A percentile compares a stretch with the other conserved stretches of the same genome.
Evolutionary conservation across 257 asterid genomes (phyloP).

Genomic region (Penstemon barbatus): DNA sequence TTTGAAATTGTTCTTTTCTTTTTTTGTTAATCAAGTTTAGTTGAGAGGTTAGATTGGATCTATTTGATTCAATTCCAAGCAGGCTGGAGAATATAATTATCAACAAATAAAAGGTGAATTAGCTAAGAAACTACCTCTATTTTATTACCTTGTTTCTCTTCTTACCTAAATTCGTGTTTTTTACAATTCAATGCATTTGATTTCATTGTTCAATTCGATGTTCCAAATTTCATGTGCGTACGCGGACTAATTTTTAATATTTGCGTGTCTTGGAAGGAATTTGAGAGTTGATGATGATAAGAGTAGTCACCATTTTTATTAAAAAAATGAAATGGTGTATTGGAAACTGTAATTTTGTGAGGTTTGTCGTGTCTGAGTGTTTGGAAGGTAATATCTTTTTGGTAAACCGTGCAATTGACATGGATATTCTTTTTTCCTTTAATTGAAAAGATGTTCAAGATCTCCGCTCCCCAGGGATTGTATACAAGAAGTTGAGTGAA

Average conservation of each 20-base stretch:
- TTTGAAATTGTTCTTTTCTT: background rate
- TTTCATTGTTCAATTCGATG: slow-evolving; percentile 7
- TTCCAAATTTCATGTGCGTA: slow-evolving; percentile 7
- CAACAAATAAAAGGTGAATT: slow-evolving; percentile 35
- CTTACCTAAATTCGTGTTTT: slow-evolving; percentile 21
- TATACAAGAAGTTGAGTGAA: slow-evolving; percentile 18
- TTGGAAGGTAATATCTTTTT: slow-evolving; percentile 24
- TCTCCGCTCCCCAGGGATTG: slow-evolving; percentile 16
- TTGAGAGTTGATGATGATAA: slow-evolving; percentile 29
- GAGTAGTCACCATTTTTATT: slow-evolving; percentile 15
- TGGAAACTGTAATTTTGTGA: slow-evolving; percentile 10
- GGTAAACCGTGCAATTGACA: slow-evolving; percentile 25
- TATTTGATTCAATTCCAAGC: slow-evolving; percentile 25
- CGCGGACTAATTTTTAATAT: background rate
- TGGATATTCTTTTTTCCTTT: slow-evolving; percentile 12
- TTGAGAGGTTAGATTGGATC: slow-evolving; percentile 38
- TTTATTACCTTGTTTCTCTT: slow-evolving; percentile 4
- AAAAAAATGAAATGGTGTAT: slow-evolving; percentile 20
- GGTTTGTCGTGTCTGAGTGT: slow-evolving; percentile 20
- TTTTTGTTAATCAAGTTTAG: slow-evolving; percentile 20
- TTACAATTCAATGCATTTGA: background rate
- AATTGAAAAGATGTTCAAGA: slow-evolving; percentile 24
- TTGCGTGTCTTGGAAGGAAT: slow-evolving; percentile 12
- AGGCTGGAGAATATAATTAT: slow-evolving; percentile 26
- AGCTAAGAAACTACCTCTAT: background rate